A percentile compares a stretch with the other conserved stretches of the same genome.
Evolutionary conservation across 1,284 basidiomycete species (phyloP).

Genomic region (Pseudozyma thailandica): DNA sequence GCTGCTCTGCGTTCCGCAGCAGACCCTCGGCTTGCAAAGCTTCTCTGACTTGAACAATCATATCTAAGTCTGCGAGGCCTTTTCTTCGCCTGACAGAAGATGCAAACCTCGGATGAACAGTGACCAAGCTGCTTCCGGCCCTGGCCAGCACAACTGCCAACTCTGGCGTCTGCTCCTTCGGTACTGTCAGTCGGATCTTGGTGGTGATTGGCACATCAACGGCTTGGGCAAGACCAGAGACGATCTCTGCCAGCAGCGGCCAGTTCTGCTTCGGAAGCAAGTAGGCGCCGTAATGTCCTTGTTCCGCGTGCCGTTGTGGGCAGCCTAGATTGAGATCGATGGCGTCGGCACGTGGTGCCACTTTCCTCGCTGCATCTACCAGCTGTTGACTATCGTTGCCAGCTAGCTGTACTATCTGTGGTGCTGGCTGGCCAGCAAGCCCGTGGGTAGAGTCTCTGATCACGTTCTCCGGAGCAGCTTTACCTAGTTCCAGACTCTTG

Average conservation of each 20-base stretch:
- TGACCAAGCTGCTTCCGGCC: slow-evolving; percentile 76
- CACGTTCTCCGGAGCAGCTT: slow-evolving; percentile 19
- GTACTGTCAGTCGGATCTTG: slow-evolving; percentile 72
- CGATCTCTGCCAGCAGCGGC: slow-evolving; percentile 75
- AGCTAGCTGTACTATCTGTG: slow-evolving; percentile 78
- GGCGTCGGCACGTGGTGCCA: slow-evolving; percentile 74
- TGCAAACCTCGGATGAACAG: slow-evolving; percentile 78
- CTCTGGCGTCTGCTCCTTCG: slow-evolving; percentile 73
- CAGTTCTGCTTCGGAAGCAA: slow-evolving; percentile 76
- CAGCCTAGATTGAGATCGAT: slow-evolving; percentile 75
- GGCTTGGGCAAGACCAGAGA: slow-evolving; percentile 70
- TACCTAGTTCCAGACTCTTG: slow-evolving; percentile 43
- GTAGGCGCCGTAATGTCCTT: slow-evolving; percentile 79
- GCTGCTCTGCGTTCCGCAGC: slow-evolving; percentile 57
- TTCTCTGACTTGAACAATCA: slow-evolving; percentile 73
- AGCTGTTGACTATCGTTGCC: slow-evolving; percentile 76
- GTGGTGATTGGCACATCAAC: slow-evolving; percentile 73
- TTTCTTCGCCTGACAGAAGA: slow-evolving; percentile 76
- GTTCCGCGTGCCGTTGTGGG: slow-evolving; percentile 77
- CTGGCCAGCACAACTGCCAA: slow-evolving; percentile 74
- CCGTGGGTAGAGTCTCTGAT: slow-evolving; percentile 1
- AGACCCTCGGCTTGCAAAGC: slow-evolving; percentile 62
- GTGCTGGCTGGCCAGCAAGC: slow-evolving; percentile 49
- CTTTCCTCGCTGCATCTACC: slow-evolving; percentile 73
- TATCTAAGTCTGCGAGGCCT: slow-evolving; percentile 75